phyloP scores from a whole-genome alignment of 306 rosid species.

The Arachis hypogaea region DNA sequence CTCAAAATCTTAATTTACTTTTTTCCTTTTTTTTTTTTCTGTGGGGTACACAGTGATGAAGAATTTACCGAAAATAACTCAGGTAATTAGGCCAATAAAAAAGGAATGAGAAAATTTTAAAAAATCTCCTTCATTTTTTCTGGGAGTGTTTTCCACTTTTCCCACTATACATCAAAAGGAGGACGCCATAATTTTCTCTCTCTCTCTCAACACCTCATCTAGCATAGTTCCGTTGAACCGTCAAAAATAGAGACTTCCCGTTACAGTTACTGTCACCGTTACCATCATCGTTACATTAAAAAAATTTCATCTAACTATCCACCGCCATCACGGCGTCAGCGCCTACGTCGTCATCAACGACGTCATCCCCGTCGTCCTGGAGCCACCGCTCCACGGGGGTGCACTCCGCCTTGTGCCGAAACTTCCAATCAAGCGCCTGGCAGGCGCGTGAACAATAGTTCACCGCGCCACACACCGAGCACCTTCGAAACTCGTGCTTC shows the following conservation, averaged over 20 bases:
- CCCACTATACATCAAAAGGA: constrained; percentile 31
- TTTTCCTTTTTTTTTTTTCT: neutral
- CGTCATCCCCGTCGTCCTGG: constrained; percentile 69
- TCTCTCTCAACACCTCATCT: constrained; percentile 17
- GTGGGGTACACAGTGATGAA: neutral
- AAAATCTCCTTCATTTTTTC: constrained; percentile 35
- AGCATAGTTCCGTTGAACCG: constrained; percentile 36
- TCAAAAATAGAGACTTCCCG: constrained; percentile 19
- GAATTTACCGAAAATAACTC: constrained; percentile 36
- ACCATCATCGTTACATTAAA: constrained; percentile 26
- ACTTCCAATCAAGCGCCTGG: constrained; percentile 98
- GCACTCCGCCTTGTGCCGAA: constrained; percentile 83
- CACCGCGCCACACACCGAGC: constrained; percentile 91
- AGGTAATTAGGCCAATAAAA: constrained; percentile 38
- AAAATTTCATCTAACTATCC: constrained; percentile 50
- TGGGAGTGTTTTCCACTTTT: constrained; percentile 29
- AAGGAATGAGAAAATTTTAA: neutral
- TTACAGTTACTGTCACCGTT: neutral
- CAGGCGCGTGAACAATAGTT: constrained; percentile 98
- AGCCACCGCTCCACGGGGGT: constrained; percentile 72
- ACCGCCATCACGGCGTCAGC: constrained; percentile 43
- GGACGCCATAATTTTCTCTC: constrained; percentile 14
- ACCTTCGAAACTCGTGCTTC: constrained; percentile 86
- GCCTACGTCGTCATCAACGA: constrained; percentile 36
- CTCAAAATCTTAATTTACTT: neutral